Conservation (phyloP, 176 grass and related monocot species). For the Aegilops sharonensis region DNA sequence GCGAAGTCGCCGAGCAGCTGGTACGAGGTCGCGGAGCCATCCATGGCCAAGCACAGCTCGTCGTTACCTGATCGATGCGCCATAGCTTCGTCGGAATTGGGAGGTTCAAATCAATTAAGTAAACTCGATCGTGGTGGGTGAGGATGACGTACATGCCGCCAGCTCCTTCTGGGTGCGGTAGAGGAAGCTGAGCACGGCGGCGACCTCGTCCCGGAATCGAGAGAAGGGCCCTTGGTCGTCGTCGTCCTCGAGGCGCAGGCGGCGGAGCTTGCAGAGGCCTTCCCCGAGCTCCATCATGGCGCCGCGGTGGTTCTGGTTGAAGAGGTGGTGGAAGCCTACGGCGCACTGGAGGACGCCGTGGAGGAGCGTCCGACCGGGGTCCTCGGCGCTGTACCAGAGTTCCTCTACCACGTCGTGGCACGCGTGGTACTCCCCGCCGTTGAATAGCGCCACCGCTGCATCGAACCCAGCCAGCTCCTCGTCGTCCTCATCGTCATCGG, state of each 20-base stretch:
- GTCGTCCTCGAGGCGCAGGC: conserved; percentile 44
- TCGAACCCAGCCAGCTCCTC: conserved; percentile 37
- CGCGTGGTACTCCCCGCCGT: conserved; percentile 66
- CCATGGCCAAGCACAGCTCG: conserved; percentile 69
- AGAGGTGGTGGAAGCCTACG: conserved; percentile 85
- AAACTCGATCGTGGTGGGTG: background rate
- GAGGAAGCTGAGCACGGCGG: conserved; percentile 64
- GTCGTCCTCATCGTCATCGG: background rate
- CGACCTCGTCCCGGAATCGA: conserved; percentile 66
- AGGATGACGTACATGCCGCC: conserved; percentile 53
- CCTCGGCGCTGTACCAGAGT: conserved; percentile 78
- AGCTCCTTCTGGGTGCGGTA: conserved; percentile 94
- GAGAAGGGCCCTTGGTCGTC: conserved; percentile 36
- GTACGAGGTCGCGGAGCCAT: conserved; percentile 77
- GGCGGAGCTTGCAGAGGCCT: conserved; percentile 83
- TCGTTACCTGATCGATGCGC: conserved; percentile 42
- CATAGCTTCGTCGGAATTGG: background rate
- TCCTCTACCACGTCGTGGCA: conserved; percentile 95
- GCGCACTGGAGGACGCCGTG: conserved; percentile 80
- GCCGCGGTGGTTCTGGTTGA: conserved; percentile 90
- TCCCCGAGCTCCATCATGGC: conserved; percentile 95
- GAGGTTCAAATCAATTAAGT: background rate
- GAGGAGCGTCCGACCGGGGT: conserved; percentile 71
- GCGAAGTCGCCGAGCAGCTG: conserved; percentile 81
- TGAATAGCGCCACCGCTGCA: conserved; percentile 67